Evolutionary conservation across 306 rosid genomes (phyloP).

Genomic region (Mucuna pruriens): DNA sequence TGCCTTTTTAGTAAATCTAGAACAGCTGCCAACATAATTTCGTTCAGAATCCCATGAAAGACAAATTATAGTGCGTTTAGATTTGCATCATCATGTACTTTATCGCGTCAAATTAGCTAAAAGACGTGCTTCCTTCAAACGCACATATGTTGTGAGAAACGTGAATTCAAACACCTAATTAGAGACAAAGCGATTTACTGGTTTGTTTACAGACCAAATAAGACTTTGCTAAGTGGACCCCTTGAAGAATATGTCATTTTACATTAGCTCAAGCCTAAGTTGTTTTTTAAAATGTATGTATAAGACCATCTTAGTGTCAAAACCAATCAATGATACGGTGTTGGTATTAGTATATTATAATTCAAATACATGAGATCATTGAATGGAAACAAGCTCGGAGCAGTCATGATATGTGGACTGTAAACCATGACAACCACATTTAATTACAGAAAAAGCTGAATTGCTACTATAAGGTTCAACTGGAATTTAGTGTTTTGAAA

Average conservation of each 20-base stretch:
- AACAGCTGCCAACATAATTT: background rate
- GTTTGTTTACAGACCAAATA: background rate
- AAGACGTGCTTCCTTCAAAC: too few species aligned
- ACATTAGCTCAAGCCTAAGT: conserved; percentile 1
- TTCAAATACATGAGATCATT: background rate
- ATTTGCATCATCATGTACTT: background rate
- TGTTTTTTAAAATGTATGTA: background rate
- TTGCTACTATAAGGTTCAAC: background rate
- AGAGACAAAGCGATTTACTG: conserved; percentile 1
- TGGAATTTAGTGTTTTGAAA: background rate
- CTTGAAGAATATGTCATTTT: conserved; percentile 11
- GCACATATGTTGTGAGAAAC: too few species aligned
- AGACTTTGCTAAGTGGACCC: background rate
- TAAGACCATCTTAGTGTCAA: background rate
- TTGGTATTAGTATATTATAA: background rate
- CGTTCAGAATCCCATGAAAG: conserved; percentile 1
- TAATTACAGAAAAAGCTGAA: background rate
- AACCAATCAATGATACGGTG: conserved; percentile 1
- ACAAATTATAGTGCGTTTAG: background rate
- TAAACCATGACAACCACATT: background rate
- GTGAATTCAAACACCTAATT: too few species aligned
- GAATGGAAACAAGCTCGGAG: background rate
- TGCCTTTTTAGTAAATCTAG: conserved; percentile 1
- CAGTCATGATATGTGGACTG: background rate
- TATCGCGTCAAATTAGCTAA: too few species aligned